phyloP scores from a whole-genome alignment of 73 alveolate species.

The Durusdinium trenchii region DNA sequence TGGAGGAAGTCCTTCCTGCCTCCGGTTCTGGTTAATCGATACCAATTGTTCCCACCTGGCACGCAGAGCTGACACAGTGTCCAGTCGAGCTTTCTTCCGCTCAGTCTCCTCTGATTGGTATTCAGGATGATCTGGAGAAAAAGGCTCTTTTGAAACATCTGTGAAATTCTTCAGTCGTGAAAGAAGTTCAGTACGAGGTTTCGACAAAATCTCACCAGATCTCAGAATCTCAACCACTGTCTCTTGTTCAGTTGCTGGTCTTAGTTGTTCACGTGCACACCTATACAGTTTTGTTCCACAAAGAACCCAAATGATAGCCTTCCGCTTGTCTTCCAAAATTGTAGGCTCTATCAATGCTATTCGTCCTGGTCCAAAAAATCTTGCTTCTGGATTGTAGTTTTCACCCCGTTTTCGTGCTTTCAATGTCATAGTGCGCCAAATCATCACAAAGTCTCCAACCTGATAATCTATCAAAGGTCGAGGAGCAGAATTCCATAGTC shows the following conservation, averaged over 20 bases:
- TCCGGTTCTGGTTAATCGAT: background rate
- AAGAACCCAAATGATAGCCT: slow-evolving; percentile 45
- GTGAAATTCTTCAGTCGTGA: background rate
- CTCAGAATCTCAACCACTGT: background rate
- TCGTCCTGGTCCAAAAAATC: slow-evolving; percentile 43
- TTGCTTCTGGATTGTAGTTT: slow-evolving; percentile 17
- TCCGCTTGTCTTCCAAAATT: background rate
- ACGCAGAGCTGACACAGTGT: background rate
- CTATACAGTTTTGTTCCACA: slow-evolving; percentile 27
- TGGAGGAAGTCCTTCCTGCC: slow-evolving; percentile 52
- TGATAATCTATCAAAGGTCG: background rate
- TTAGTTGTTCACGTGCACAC: slow-evolving; percentile 33
- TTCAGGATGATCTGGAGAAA: background rate
- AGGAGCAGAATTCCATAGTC: slow-evolving; percentile 37
- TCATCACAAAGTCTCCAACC: slow-evolving; percentile 43
- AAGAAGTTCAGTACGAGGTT: background rate
- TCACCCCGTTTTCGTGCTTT: slow-evolving; percentile 36
- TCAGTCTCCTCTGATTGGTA: background rate
- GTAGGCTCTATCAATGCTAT: slow-evolving; percentile 48
- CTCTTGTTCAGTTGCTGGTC: slow-evolving; percentile 43
- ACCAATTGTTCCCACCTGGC: slow-evolving; percentile 26
- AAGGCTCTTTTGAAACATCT: background rate
- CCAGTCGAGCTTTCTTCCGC: background rate
- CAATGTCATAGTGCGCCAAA: slow-evolving; percentile 42
- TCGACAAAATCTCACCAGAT: background rate